Conservation (phyloP, 306 rosid species). For the Spatholobus suberectus region DNA sequence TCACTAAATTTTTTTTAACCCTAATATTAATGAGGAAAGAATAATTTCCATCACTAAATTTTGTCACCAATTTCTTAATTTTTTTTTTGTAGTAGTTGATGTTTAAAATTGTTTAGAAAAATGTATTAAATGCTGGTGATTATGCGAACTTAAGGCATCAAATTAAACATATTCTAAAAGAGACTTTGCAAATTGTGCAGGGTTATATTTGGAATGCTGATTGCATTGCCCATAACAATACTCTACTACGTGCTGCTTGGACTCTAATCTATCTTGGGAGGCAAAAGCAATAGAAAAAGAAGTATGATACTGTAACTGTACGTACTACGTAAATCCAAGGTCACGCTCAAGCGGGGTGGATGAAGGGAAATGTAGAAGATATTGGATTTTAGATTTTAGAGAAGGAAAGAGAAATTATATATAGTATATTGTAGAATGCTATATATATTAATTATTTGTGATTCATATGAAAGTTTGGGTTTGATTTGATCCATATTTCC, state of each 20-base stretch:
- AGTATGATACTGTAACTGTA: not conserved
- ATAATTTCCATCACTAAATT: too few relatives aligned
- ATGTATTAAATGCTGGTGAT: not conserved
- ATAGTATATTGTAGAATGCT: slow-evolving; percentile 38
- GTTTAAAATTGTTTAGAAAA: not conserved
- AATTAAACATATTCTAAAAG: not conserved
- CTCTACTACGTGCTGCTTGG: slow-evolving; percentile 85
- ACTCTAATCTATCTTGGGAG: slow-evolving; percentile 48
- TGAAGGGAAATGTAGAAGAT: slow-evolving; percentile 36
- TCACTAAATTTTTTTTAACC: too few relatives aligned
- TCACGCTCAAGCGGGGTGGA: slow-evolving; percentile 46
- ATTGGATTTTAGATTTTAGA: slow-evolving; percentile 51
- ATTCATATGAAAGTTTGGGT: slow-evolving; percentile 26
- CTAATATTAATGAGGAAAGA: too few relatives aligned
- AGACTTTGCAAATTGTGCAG: slow-evolving; percentile 50
- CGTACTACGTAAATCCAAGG: slow-evolving; percentile 47
- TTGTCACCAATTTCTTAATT: too few relatives aligned
- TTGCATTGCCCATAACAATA: slow-evolving; percentile 86
- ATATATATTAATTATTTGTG: slow-evolving; percentile 27
- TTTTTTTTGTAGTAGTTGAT: too few relatives aligned
- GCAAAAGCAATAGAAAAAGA: slow-evolving; percentile 16
- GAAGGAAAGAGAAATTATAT: slow-evolving; percentile 36
- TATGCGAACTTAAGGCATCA: not conserved
- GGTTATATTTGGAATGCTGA: slow-evolving; percentile 87
- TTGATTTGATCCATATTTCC: slow-evolving; percentile 21